Evolutionary conservation across 495 filamentous ascomycete species (phyloP).

Genomic region (Neurospora sp.): DNA sequence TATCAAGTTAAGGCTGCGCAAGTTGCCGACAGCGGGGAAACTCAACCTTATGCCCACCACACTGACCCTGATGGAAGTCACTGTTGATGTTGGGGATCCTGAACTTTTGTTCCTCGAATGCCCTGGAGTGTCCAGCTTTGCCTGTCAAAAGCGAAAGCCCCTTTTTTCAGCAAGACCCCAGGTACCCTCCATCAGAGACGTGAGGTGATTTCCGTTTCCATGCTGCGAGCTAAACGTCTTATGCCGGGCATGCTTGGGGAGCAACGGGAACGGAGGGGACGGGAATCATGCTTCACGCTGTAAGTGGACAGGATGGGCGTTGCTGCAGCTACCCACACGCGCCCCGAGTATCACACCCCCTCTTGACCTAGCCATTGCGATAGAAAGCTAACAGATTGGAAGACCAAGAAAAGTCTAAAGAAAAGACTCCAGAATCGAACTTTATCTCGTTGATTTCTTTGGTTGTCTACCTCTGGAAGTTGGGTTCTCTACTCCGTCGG

Average conservation of each 20-base stretch:
- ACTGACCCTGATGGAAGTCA: neutral
- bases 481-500: neutral
- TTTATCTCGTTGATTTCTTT: neutral
- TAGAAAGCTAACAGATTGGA: neutral
- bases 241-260: neutral
- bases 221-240: neutral
- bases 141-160: neutral
- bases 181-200: neutral
- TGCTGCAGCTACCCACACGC: neutral
- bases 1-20: neutral
- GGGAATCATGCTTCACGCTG: neutral
- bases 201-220: neutral
- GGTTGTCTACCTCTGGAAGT: neutral
- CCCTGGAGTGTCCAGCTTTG: neutral
- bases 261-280: neutral
- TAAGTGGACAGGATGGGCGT: neutral
- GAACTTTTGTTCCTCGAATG: neutral
- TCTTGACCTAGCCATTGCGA: neutral
- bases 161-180: neutral
- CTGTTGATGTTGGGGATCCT: neutral
- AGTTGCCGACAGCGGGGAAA: neutral
- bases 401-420: neutral
- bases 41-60: neutral
- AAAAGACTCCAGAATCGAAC: neutral
- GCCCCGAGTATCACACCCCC: neutral